Base-by-base conservation (phyloP, 805 yeast species). In the Metschnikowia picachoensis region DNA sequence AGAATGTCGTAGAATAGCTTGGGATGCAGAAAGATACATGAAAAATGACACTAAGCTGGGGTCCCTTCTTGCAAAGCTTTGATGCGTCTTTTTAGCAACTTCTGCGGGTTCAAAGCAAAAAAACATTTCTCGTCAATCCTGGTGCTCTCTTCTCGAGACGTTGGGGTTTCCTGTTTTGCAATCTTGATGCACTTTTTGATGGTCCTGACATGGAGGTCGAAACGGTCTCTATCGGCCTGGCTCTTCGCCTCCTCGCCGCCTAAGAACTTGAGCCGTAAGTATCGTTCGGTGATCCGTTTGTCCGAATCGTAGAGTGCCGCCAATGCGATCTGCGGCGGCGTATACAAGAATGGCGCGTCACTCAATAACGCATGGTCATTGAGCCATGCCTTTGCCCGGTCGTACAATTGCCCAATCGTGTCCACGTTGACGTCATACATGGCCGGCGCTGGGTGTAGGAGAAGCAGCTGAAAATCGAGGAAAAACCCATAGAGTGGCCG, bases 271-370 rank as follows among this genome's bases (percentile, higher is more conserved):
- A 76, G 73, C 52, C 76, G 75, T 52, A 92, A 65, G 65, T 91
- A 91, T 51, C 80, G 73, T 44, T 79, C 79, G 2, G 86, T 78
- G 33, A 87, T 66, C 20, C 76, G 78, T 51, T 76, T 80, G 64
- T 89, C 87, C 12, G 76, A 79, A 44, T 77, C 74, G 67, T 85
- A 79, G 60, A 91, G 73, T 13, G 94, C 88, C 0, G 97, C 94
- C 43, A 94, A 70, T 1, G 98, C 97, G 29, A 94, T 87, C 60
- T 94, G 99, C 1, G 98, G 96, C 0, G 99, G 99, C 0, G 98
- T 83, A 66, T 69, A 92, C 31, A 81, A 69, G 56, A 88, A 92
- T 8, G 77, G 70, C 3, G 79, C 91, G 60, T 94, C 96, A 15
- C 92, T 81, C 31, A 84, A 68, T 35, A 72, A 53, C 2, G 88